phyloP scores from a whole-genome alignment of 2,329 filamentous ascomycete genomes.

The Scortechinia acanthostroma region DNA sequence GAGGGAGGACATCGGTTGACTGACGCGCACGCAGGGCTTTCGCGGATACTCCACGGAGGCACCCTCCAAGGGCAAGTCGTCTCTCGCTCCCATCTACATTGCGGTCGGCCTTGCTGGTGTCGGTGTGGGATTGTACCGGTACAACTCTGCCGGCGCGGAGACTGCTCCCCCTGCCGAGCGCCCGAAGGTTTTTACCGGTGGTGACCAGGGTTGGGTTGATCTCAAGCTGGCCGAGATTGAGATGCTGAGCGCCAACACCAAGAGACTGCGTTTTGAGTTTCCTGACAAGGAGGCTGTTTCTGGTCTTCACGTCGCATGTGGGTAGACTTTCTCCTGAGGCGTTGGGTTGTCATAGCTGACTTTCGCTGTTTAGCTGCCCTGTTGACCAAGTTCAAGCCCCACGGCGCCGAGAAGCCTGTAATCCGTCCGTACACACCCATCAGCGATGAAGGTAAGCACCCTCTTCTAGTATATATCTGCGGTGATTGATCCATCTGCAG shows the following conservation, averaged over 20 bases:
- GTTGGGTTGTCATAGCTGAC: background rate
- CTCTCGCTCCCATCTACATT: constrained; percentile 35
- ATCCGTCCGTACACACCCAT: constrained; percentile 68
- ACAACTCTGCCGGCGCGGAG: constrained; percentile 28
- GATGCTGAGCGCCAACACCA: constrained; percentile 64
- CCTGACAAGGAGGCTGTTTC: constrained; percentile 57
- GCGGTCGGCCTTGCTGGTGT: constrained; percentile 38
- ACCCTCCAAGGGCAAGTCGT: background rate
- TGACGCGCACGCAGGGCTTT: background rate
- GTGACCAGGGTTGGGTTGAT: constrained; percentile 61
- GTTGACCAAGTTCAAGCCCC: constrained; percentile 65
- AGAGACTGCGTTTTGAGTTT: constrained; percentile 62
- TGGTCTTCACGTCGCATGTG: constrained; percentile 60
- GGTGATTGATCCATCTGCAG: constrained; percentile 22
- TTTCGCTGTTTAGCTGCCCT: constrained; percentile 25
- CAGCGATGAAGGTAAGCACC: constrained; percentile 52
- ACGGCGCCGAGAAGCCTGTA: constrained; percentile 57
- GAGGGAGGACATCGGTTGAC: too few species aligned
- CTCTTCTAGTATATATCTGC: background rate
- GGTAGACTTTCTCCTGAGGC: background rate
- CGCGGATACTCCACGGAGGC: constrained; percentile 1
- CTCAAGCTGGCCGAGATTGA: constrained; percentile 56
- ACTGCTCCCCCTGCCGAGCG: constrained; percentile 36
- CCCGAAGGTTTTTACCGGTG: constrained; percentile 46
- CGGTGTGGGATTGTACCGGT: constrained; percentile 19